phyloP scores from a whole-genome alignment of 1,139 yeast genomes.

The Suhomyces panamericanus region DNA sequence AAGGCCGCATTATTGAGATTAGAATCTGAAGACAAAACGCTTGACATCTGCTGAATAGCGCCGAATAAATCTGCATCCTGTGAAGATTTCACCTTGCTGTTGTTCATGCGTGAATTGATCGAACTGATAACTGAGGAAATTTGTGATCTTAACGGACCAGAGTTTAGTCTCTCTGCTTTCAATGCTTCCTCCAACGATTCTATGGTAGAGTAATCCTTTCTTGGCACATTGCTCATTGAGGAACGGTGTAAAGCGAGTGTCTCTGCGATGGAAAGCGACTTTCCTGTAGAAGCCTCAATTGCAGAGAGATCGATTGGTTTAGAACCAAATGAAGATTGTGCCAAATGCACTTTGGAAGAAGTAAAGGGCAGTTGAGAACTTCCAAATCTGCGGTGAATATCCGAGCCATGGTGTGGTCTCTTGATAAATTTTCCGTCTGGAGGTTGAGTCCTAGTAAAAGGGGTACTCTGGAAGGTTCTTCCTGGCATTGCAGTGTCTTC shows the following conservation, averaged over 20 bases:
- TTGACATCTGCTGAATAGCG: constrained; percentile 46
- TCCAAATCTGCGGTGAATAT: background rate
- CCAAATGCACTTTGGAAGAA: constrained; percentile 1
- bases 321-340: background rate
- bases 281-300: constrained; percentile 12
- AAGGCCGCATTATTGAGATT: constrained; percentile 7
- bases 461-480: background rate
- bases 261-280: constrained; percentile 59
- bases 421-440: constrained; percentile 1
- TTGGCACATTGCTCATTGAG: constrained; percentile 30
- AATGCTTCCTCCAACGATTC: constrained; percentile 28
- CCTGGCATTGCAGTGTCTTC: constrained; percentile 15
- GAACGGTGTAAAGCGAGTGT: constrained; percentile 60
- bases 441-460: constrained; percentile 5
- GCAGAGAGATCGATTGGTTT: background rate
- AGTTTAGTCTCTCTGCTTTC: constrained; percentile 19
- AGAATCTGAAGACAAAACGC: constrained; percentile 25
- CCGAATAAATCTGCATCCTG: constrained; percentile 34
- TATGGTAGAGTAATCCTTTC: constrained; percentile 29
- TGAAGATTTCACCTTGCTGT: constrained; percentile 14
- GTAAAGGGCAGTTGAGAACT: background rate
- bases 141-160: constrained; percentile 28
- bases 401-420: constrained; percentile 2
- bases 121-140: constrained; percentile 28
- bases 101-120: constrained; percentile 15